Evolutionary conservation across 2,329 filamentous ascomycete genomes (phyloP).

Genomic region (Scedosporium dehoogii): DNA sequence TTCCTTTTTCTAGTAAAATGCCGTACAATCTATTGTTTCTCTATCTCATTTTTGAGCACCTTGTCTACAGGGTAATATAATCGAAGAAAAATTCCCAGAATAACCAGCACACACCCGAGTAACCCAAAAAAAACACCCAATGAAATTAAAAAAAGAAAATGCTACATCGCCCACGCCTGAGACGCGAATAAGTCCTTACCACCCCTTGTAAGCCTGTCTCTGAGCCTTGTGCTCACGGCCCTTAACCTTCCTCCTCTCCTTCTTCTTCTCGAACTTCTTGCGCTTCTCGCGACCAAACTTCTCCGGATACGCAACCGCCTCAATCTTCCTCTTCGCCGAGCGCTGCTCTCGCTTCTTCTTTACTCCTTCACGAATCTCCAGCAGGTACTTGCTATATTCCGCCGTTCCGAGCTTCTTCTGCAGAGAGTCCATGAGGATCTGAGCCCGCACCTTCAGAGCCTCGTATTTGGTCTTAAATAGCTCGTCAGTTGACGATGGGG

Average conservation of each 20-base stretch:
- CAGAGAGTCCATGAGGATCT: slow-evolving; percentile 70
- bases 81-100: too few relatives aligned
- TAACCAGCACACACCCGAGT: background rate
- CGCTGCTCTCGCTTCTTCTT: slow-evolving; percentile 62
- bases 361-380: slow-evolving; percentile 64
- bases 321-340: slow-evolving; percentile 78
- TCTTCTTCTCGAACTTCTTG: slow-evolving; percentile 77
- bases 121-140: background rate
- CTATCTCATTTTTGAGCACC: too few relatives aligned
- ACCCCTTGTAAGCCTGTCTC: slow-evolving; percentile 58
- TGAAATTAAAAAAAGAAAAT: slow-evolving; percentile 3
- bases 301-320: slow-evolving; percentile 75
- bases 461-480: slow-evolving; percentile 61
- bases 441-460: slow-evolving; percentile 58
- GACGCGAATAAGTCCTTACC: slow-evolving; percentile 15
- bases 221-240: slow-evolving; percentile 61
- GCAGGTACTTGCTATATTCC: slow-evolving; percentile 64
- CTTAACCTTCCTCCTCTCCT: slow-evolving; percentile 70
- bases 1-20: too few relatives aligned
- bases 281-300: slow-evolving; percentile 68
- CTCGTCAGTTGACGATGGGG: slow-evolving; percentile 62
- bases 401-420: slow-evolving; percentile 78
- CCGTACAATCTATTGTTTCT: too few relatives aligned
- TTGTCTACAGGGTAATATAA: too few relatives aligned
- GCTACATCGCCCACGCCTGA: background rate